A percentile compares a stretch with the other conserved stretches of the same genome.
These are phyloP conservation scores for Sanghuangporus weigelae DNA, from an alignment of 1,284 basidiomycete species.

Conservation along the genomic window DNA sequence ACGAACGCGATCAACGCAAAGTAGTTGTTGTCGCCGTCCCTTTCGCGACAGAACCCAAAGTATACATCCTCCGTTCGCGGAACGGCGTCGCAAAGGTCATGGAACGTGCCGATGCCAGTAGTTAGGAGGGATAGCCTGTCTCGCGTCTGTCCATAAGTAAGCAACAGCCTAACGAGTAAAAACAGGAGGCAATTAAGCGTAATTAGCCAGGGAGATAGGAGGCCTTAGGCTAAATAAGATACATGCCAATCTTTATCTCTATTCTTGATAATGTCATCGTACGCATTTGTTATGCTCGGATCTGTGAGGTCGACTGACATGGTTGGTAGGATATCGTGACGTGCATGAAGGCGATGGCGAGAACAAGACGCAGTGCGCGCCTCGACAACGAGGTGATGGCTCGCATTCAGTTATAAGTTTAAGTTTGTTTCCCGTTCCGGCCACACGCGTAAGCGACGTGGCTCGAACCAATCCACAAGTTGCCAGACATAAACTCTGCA, in stretches of 20 bases:
- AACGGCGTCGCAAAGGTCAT: conserved; percentile 17
- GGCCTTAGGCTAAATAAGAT: not conserved
- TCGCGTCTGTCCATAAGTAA: conserved; percentile 19
- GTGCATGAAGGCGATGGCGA: not conserved
- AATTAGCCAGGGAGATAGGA: not conserved
- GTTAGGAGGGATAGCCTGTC: conserved; percentile 19
- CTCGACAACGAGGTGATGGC: conserved; percentile 4
- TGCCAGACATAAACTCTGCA: too few relatives aligned
- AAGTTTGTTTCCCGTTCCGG: not conserved
- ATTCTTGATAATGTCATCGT: conserved; percentile 18
- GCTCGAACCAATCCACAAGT: not conserved
- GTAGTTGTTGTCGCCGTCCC: conserved; percentile 15
- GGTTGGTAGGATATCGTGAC: not conserved
- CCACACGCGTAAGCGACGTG: not conserved
- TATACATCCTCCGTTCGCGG: conserved; percentile 18
- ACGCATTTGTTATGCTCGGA: conserved; percentile 16
- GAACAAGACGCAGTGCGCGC: not conserved
- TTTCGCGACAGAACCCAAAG: conserved; percentile 22
- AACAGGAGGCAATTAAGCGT: not conserved
- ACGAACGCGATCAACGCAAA: conserved; percentile 20
- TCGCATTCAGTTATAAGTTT: not conserved
- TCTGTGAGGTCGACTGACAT: conserved; percentile 20
- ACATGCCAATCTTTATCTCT: conserved; percentile 18
- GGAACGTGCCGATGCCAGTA: conserved; percentile 19
- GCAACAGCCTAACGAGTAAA: conserved; percentile 14